Conservation (phyloP, 148 eudicot species). For the Vaccinium myrtillus region DNA sequence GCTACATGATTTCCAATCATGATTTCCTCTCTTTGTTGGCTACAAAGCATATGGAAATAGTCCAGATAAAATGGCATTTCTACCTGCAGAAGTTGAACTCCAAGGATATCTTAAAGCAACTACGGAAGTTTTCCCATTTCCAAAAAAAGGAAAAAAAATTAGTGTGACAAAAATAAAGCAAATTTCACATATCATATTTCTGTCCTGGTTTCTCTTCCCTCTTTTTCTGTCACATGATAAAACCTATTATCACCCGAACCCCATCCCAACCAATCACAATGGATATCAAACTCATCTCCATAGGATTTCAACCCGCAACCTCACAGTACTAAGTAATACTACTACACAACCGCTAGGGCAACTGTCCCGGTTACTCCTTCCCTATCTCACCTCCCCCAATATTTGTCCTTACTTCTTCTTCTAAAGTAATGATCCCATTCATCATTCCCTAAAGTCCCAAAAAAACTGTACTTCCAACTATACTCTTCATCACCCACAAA, state of each 20-base stretch:
- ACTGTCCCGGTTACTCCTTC: background rate
- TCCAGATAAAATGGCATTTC: background rate
- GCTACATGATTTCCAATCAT: no score
- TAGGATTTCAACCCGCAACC: no score
- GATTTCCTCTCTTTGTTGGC: background rate
- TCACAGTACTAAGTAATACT: no score
- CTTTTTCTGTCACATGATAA: no score
- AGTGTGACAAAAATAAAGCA: background rate
- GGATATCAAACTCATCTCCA: no score
- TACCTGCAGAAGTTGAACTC: background rate
- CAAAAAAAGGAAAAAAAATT: background rate
- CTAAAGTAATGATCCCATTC: constrained; percentile 67
- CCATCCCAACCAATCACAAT: no score
- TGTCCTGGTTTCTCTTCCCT: background rate
- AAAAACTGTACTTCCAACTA: constrained; percentile 59
- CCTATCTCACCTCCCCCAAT: background rate
- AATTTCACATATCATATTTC: background rate
- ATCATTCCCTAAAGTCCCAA: constrained; percentile 40
- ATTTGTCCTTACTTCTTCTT: constrained; percentile 19
- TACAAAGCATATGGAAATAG: background rate
- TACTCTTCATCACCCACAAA: constrained; percentile 39
- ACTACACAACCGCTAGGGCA: no score
- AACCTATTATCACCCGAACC: no score
- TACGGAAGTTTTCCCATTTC: background rate
- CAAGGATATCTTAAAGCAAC: background rate